Base-by-base conservation (phyloP, 108 stramenopile genomes). In the Pseudonitzschia delicatissima region DNA sequence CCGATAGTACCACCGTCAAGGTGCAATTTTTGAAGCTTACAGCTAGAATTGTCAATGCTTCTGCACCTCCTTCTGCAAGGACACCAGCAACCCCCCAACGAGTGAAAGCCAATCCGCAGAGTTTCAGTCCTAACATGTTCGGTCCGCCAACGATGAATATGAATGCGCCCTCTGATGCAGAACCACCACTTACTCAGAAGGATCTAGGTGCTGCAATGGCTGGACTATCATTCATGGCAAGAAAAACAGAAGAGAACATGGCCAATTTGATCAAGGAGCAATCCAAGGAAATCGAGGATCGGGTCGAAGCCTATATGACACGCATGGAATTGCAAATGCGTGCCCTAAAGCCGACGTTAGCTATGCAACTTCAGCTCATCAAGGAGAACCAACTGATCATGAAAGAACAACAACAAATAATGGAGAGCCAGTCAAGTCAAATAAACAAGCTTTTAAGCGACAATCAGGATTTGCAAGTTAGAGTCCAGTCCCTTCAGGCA, bases 131-230 rank as follows among this genome's bases (percentile, higher is more conserved):
- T 8, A 29, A 25, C 28, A 12, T 31, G 21, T 15, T 11, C 28
- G 37, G 57, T 44, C 23, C 44, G 33, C 5, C 13, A 29, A 27
- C 39, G 0, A 27, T n/a, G 31, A 33, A 9, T 53, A 28, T 11
- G 13, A n/a, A 26, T n/a, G 27, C 64, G 27, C 29, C 36, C 4
- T 20, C 36, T 39, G 21, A 45, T 8, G 40, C 18, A n/a, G 45
- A 57, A 59, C 25, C 26, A 1, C 34, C 53, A 13, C 20, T 77
- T 11, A 62, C 69, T 8, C 65, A 70, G 57, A 39, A 33, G 5
- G 76, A 77, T 52, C 50, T 77, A 13, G 76, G 76, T 17, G 69
- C 76, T 13, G 76, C 69, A 69, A 77, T 77, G 76, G 65, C 76
- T 23, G 52, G 65, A 39, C 35, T 77, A 33, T 77, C 76, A 27